Evolutionary conservation across 2,329 filamentous ascomycete genomes (phyloP), one percentile per base, ranked within the genome.

Genomic region (Aspergillus fumigatiaffinis): DNA sequence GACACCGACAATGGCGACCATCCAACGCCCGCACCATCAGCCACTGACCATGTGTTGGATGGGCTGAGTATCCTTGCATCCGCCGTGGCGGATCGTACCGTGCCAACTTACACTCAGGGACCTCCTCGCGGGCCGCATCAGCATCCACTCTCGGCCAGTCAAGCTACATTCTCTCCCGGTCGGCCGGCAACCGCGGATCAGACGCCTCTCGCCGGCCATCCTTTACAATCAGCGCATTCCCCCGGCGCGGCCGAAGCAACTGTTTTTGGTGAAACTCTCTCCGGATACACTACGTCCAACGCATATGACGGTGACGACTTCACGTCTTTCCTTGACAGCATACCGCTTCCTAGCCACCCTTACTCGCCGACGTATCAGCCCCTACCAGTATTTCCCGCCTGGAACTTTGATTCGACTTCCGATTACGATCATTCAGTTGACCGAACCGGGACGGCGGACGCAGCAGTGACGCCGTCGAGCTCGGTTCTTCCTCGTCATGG

Each of bases 291-390:
- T 9, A 23, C 61, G 1, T 44, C 66, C 0, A 53, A 56, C 1
- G 44, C 62, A 3, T 69, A 71, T 20, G 67, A 69, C n/a, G 69
- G 66, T 0, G 69, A 71, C 49, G 70, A 73, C 47, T 73, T 73
- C 21, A 72, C 71, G 2, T 72, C 71, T 0, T 73, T 73, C 21
- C 55, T 73, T 28, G 71, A 73, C 32, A 72, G 68, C 51, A 69
- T 73, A 10, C 68, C 70, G 0, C 52, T 73, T 14, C 70, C 71
- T 2, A 73, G 65, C 46, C 68, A 73, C 23, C 68, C 70, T 1
- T 73, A 66, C 44, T 73, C 70, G 1, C 69, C 70, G 0, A 66
- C 67, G 7, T 72, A 71, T 48, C 71, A 73, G 41, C 70, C 70
- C 4, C 60, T 73, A 14, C 70, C 70, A 3, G 50, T 73, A 14